Conservation (phyloP, 78 protist species). For the slime mould (Dictyostelium discoideum) region DNA sequence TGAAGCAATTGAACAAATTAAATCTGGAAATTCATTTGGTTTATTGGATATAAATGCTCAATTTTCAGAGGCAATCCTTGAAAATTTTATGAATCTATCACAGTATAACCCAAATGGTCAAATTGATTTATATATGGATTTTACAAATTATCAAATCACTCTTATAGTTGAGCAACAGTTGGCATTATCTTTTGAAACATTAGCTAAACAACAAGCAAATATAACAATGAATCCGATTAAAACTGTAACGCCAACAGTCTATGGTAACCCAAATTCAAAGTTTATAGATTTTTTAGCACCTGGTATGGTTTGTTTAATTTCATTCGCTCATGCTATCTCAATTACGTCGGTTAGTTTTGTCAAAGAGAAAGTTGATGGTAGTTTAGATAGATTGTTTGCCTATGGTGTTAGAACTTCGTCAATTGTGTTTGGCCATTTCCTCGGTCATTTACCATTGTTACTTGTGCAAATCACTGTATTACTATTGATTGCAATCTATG, state of each 20-base stretch:
- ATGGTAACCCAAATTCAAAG: slow-evolving; percentile 22
- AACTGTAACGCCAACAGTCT: slow-evolving; percentile 34
- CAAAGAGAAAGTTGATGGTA: slow-evolving; percentile 58
- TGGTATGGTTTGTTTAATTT: slow-evolving; percentile 51
- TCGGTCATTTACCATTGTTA: slow-evolving; percentile 29
- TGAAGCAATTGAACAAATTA: slow-evolving; percentile 17
- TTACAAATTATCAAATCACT: slow-evolving; percentile 48
- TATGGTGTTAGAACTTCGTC: slow-evolving; percentile 35
- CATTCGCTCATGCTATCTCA: slow-evolving; percentile 30
- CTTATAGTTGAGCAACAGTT: slow-evolving; percentile 13
- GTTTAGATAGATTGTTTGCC: slow-evolving; percentile 54
- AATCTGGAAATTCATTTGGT: slow-evolving; percentile 30
- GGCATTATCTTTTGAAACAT: background rate
- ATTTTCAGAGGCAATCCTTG: background rate
- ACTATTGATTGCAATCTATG: slow-evolving; percentile 21
- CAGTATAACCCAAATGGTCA: background rate
- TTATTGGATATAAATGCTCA: background rate
- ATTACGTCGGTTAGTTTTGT: slow-evolving; percentile 52
- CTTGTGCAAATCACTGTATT: slow-evolving; percentile 40
- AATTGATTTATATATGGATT: slow-evolving; percentile 28
- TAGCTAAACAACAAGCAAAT: background rate
- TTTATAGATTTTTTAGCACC: slow-evolving; percentile 81
- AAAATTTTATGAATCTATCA: background rate
- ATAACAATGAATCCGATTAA: slow-evolving; percentile 16
- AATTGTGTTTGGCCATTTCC: slow-evolving; percentile 29